Evolutionary conservation across 352 stramenopile genomes (phyloP).

Genomic region (Aphanomyces invadans): DNA sequence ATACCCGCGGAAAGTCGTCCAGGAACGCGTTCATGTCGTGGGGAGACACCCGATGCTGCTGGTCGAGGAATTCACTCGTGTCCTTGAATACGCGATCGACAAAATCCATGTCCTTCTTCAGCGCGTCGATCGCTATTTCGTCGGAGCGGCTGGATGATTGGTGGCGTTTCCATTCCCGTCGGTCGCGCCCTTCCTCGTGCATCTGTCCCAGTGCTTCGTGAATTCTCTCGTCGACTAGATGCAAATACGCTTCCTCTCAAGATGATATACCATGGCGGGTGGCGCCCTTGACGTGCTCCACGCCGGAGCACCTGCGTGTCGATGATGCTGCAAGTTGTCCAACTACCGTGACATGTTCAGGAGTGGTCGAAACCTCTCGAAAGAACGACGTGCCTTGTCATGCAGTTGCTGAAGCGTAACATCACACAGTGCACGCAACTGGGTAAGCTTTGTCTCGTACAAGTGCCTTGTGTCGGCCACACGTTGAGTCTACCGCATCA

Average conservation of each 20-base stretch:
- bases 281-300: no score
- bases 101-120: not conserved
- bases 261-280: not conserved
- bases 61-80: not conserved
- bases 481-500: not conserved
- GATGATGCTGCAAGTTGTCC: no score
- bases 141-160: not conserved
- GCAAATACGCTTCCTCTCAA: not conserved
- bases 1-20: conserved; percentile 19
- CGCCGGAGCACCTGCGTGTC: no score
- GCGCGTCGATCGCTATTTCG: not conserved
- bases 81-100: conserved; percentile 14
- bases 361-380: no score
- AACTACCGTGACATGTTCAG: no score
- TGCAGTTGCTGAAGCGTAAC: not conserved
- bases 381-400: conserved; percentile 19
- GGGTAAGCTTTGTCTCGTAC: conserved; percentile 4
- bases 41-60: conserved; percentile 33
- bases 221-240: not conserved
- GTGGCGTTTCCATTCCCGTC: no score
- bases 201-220: no score
- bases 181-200: no score
- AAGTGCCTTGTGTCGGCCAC: conserved; percentile 2
- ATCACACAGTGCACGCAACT: conserved; percentile 13
- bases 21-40: conserved; percentile 48